Evolutionary conservation across 768 basidiomycete species (phyloP).

Genomic region (Trametes coccinea): DNA sequence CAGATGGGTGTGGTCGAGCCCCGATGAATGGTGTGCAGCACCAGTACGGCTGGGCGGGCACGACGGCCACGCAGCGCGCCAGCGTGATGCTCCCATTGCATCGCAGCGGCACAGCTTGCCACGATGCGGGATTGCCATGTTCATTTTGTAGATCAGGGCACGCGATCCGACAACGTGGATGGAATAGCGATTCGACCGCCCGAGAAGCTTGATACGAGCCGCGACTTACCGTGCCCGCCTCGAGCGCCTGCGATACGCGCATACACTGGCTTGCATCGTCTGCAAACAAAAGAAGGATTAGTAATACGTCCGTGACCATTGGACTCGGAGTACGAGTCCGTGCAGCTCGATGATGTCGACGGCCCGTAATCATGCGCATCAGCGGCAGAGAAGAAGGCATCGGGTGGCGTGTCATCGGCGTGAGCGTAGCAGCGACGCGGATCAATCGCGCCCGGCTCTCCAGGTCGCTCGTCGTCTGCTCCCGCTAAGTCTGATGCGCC

Average conservation of each 20-base stretch:
- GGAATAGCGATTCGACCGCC: not conserved
- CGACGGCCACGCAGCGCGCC: not conserved
- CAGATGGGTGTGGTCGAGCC: not conserved
- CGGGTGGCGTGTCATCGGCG: not conserved
- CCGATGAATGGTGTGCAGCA: not conserved
- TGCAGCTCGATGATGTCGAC: no score
- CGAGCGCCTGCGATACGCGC: constrained; percentile 80
- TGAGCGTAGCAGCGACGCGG: not conserved
- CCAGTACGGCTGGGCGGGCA: not conserved
- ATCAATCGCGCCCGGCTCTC: not conserved
- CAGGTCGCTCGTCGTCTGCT: no score
- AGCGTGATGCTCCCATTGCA: not conserved
- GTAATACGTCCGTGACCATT: not conserved
- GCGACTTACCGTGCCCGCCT: constrained; percentile 79
- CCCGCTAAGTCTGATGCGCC: no score
- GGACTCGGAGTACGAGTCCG: not conserved
- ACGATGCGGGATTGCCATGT: not conserved
- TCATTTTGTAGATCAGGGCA: constrained; percentile 7
- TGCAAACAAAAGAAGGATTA: constrained; percentile 29
- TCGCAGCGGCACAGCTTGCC: not conserved
- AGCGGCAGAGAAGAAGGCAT: not conserved
- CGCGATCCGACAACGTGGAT: not conserved
- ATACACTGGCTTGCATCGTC: constrained; percentile 88
- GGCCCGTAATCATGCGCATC: not conserved
- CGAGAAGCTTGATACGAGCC: not conserved